Evolutionary conservation across 306 rosid species (phyloP).

Genomic region (Trifolium dubium): DNA sequence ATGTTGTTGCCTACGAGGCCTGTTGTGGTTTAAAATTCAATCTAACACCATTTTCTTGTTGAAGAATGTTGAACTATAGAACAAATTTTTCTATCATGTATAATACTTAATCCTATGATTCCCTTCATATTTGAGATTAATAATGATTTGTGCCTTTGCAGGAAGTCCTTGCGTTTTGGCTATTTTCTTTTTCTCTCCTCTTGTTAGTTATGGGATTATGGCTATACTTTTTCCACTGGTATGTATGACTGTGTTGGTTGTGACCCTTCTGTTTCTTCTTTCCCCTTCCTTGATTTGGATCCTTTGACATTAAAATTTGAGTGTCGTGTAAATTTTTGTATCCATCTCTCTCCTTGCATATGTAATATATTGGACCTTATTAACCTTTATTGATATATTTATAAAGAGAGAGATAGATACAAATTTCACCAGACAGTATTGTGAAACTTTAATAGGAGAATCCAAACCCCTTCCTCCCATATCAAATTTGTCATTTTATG

Average conservation of each 20-base stretch:
- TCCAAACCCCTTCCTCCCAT: conserved; percentile 11
- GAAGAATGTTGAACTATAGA: conserved; percentile 4
- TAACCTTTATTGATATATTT: not conserved
- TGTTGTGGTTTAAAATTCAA: conserved; percentile 14
- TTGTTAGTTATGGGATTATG: conserved; percentile 89
- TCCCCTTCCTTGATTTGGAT: conserved; percentile 17
- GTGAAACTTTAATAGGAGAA: not conserved
- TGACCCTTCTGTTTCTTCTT: conserved; percentile 21
- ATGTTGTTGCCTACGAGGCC: conserved; percentile 29
- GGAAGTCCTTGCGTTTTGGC: conserved; percentile 96
- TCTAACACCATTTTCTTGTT: conserved; percentile 32
- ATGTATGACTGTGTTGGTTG: conserved; percentile 36
- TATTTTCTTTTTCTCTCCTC: conserved; percentile 79
- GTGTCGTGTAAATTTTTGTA: not conserved
- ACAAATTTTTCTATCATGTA: conserved; percentile 5
- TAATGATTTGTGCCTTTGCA: conserved; percentile 50
- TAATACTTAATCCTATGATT: conserved; percentile 30
- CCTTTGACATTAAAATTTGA: not conserved
- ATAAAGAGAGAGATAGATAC: not conserved
- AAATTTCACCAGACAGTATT: not conserved
- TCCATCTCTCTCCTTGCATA: not conserved
- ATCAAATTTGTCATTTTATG: conserved; percentile 1
- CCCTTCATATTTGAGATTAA: conserved; percentile 40
- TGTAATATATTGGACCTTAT: not conserved
- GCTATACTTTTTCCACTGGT: conserved; percentile 93